Evolutionary conservation across 768 basidiomycete genomes (phyloP).

Genomic region (Mycena sanguinolenta): DNA sequence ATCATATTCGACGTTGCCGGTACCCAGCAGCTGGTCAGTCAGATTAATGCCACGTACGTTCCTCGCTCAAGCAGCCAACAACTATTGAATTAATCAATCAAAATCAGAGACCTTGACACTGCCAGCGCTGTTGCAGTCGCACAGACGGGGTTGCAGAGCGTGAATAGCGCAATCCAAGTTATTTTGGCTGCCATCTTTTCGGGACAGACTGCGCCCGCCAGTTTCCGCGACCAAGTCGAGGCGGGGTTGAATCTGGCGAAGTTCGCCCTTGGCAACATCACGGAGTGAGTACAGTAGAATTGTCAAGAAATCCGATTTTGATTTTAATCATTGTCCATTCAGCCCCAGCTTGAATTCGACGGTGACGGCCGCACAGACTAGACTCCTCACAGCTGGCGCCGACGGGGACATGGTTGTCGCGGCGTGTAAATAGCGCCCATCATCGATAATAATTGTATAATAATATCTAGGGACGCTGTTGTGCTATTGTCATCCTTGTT

Average conservation of each 20-base stretch:
- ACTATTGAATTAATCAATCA: no score
- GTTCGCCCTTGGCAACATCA: constrained; percentile 41
- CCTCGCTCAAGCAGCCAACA: background rate
- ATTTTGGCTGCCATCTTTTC: constrained; percentile 42
- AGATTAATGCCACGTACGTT: constrained; percentile 29
- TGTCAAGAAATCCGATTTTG: background rate
- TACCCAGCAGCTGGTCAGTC: background rate
- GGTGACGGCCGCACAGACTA: constrained; percentile 35
- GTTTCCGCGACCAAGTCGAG: constrained; percentile 40
- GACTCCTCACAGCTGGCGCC: constrained; percentile 40
- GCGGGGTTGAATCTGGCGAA: constrained; percentile 40
- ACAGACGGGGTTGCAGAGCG: constrained; percentile 38
- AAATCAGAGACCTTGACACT: constrained; percentile 40
- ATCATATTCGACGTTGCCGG: constrained; percentile 15
- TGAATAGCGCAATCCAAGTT: constrained; percentile 40
- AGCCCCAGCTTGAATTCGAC: constrained; percentile 40
- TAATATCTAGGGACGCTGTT: no score
- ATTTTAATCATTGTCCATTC: background rate
- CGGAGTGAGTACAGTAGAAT: constrained; percentile 37
- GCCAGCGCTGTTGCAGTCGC: constrained; percentile 40
- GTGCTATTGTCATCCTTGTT: no score
- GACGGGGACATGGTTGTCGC: constrained; percentile 41
- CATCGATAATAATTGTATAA: no score
- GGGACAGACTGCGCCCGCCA: constrained; percentile 39
- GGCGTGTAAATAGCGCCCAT: constrained; percentile 39